These are phyloP conservation scores for Podospora bellae-mahoneyi DNA, from an alignment of 495 filamentous ascomycete genomes.

Conservation along the genomic window DNA sequence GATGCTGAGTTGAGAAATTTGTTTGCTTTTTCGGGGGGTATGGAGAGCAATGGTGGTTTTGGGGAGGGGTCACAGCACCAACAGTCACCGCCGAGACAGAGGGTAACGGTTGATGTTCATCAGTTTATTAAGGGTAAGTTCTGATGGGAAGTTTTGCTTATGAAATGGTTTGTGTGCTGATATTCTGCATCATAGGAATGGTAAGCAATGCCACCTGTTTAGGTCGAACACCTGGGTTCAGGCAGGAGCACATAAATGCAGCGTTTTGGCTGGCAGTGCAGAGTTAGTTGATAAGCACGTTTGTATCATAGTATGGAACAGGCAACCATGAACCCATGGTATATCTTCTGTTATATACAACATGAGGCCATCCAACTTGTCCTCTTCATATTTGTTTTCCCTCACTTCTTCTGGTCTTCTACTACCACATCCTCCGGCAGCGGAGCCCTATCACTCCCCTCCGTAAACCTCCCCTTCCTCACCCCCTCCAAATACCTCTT, in stretches of 20 bases:
- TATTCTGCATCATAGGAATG: conserved; percentile 22
- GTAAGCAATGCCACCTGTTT: conserved; percentile 50
- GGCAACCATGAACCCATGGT: background rate
- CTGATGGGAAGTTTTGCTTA: background rate
- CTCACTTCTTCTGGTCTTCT: background rate
- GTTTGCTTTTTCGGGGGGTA: conserved; percentile 6
- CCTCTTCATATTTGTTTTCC: background rate
- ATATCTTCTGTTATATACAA: background rate
- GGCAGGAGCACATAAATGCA: conserved; percentile 54
- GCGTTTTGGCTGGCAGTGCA: conserved; percentile 45
- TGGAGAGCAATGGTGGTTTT: background rate
- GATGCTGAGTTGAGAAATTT: background rate
- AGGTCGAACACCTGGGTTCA: conserved; percentile 59
- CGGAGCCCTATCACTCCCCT: background rate
- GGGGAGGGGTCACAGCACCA: background rate
- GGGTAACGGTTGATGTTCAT: conserved; percentile 31
- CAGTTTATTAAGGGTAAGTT: conserved; percentile 28
- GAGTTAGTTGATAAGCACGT: background rate
- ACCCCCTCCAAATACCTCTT: background rate
- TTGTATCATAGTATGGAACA: background rate
- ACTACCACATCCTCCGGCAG: background rate
- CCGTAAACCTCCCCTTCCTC: background rate
- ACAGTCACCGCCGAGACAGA: conserved; percentile 3
- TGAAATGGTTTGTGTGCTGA: background rate
- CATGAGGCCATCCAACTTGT: background rate